Base-by-base conservation (phyloP, 139 green algal genomes). In the Raphidocelis subcapitata region DNA sequence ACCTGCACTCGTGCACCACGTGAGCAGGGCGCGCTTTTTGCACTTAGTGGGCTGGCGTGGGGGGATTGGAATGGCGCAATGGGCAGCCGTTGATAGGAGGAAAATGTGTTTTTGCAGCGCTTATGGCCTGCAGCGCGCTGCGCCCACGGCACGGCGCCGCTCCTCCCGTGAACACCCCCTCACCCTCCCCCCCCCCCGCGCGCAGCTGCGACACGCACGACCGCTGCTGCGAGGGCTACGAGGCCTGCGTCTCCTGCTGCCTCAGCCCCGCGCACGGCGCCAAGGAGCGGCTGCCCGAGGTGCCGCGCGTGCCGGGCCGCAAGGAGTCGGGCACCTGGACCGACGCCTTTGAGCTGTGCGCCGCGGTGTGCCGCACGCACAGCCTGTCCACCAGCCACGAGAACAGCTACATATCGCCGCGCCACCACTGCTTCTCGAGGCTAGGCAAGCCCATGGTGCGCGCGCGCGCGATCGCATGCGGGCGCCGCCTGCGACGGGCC, bases 191-290 rank as follows among this genome's bases (percentile, higher is more conserved):
- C 16, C n/a, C 66, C 59, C 23, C 52, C 41, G 8, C 14, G 0
- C 80, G 61, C 82, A 94, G 88, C 49, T 95, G 90, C 57, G 73
- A 79, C 33, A 23, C 65, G 16, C 51, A 78, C 0, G 88, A 93
- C 80, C 68, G 62, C 23, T 96, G 91, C 83, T 96, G 91, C 73
- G 65, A 79, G 0, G 77, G 84, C 37, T 94, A 87, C 65, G 90
- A 95, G 70, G 61, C 84, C 44, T 96, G 91, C 62, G 87, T 96
- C 15, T 93, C 91, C 0, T 96, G 91, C 81, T 96, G 91, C 74
- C 65, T 95, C 66, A 59, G 65, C 0, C 88, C 91, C 0, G 32
- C 74, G 15, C 33, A 93, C 33, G 59, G 51, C 21, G 64, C 57
- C 3, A 41, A 80, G 21, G 62, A 77, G 49, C 24, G 72, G 32